Evolutionary conservation across 2,329 filamentous ascomycete genomes (phyloP).

Genomic region (Diaporthe vaccinii): DNA sequence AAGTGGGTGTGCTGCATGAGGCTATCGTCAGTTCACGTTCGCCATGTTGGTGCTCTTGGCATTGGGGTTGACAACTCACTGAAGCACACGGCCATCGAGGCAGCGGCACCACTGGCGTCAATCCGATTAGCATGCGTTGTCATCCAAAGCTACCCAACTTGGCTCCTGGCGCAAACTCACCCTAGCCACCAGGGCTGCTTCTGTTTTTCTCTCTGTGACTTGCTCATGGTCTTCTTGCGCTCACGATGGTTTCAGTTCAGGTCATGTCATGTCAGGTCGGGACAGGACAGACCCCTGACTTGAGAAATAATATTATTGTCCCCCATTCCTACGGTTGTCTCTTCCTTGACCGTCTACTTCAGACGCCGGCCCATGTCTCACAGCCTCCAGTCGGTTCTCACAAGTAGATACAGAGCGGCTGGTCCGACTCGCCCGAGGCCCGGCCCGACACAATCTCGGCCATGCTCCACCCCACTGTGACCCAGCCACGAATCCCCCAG

Average conservation of each 20-base stretch:
- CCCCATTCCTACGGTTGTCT: background rate
- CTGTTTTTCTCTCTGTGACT: constrained; percentile 44
- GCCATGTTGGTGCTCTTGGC: background rate
- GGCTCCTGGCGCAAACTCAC: constrained; percentile 46
- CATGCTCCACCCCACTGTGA: background rate
- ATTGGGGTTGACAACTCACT: constrained; percentile 49
- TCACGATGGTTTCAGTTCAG: constrained; percentile 1
- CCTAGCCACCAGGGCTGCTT: constrained; percentile 61
- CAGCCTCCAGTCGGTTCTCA: constrained; percentile 10
- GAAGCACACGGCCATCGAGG: constrained; percentile 61
- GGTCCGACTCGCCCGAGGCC: constrained; percentile 19
- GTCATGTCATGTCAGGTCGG: background rate
- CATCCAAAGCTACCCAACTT: background rate
- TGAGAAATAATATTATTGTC: background rate
- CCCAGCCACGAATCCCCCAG: background rate
- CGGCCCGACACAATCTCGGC: constrained; percentile 23
- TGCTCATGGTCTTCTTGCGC: constrained; percentile 5
- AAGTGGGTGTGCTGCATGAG: constrained; percentile 55
- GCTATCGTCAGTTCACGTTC: constrained; percentile 28
- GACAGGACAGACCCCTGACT: background rate
- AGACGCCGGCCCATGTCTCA: background rate
- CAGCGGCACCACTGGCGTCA: constrained; percentile 55
- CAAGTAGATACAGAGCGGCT: constrained; percentile 11
- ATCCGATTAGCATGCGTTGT: background rate
- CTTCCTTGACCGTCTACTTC: background rate